Evolutionary conservation across 495 filamentous ascomycete species (phyloP), one percentile per base, ranked within the genome.

Genomic region (Aspergillus biplanus): DNA sequence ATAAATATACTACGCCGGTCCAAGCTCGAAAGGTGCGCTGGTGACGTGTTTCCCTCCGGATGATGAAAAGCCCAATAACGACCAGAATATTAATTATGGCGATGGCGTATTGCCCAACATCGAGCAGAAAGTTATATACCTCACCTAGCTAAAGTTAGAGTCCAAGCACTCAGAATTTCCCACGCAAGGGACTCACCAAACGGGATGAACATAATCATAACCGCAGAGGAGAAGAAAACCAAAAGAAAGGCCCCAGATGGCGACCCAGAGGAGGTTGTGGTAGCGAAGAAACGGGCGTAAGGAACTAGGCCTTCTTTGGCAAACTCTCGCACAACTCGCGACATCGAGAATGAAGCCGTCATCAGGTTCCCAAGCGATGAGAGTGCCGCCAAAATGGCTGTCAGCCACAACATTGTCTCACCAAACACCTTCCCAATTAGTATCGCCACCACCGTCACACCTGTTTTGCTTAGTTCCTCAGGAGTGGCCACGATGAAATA

Each of bases 331-430:
- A 87, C 88, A 2, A 89, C 76, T 21, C 87, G 85, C 12, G 88
- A 82, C 82, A 90, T 73, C 0, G 83, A 67, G 65, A 89, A 91
- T 4, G 87, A 89, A 3, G 89, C 85, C 6, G 89, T 87, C 84
- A 92, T 87, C 3, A 90, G 83, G 64, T 90, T 91, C 5, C 89
- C 89, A 6, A 83, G 82, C 0, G 86, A 87, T 1, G 86, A 89
- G 21, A 87, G 71, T 0, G 87, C 87, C 34, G 90, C 79, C 9
- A 87, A 77, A 6, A 86, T 64, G 6, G 66, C 66, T 11, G 62
- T 65, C 42, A 65, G 18, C 56, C 62, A 62, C 18, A 63, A 59
- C 62, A 68, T 65, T 9, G 50, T 60, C 15, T 63, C 64, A 3
- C 88, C 88, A 75, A 92, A 89, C 0, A 86, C 79, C 48, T 79